Base-by-base conservation (phyloP, 140 eudicot species). In the Stevia rebaudiana region DNA sequence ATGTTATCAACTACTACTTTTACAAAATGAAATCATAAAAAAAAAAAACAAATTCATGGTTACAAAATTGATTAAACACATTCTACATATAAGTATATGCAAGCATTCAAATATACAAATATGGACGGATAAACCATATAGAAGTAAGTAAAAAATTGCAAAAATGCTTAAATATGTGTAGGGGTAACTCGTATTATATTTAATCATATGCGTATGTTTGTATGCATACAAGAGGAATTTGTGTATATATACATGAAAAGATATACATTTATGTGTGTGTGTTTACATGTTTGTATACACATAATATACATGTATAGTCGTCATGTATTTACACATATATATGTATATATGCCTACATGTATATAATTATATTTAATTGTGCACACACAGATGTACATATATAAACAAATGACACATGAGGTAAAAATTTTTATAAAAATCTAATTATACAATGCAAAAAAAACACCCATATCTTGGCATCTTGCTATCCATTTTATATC, bases 391-490 rank as follows among this genome's bases (percentile, higher is more conserved):
- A 0, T 47, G 25, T 19, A 15, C 22, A n/a, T 11, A 59, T 33
- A 24, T 49, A 47, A 15, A 41, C 21, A 54, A 37, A 54, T 54
- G 10, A 18, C 57, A 41, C 57, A 69, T 55, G 31, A 30, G 25
- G 30, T 30, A 69, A 12, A 50, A 24, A 5, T 18, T 42, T 15
- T 53, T 37, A 15, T 2, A 11, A 8, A 28, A 31, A 55, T 25
- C 11, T 43, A 41, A 31, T 13, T 52, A 47, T 54, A 63, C 9
- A 31, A 24, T n/a, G 43, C 12, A 23, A 31, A 65, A 31, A 73
- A 73, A 61, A 35, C 30, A 43, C 60, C 60, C 42, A 65, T 15
- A 50, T 64, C 43, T 9, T 21, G 46, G 3, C 11, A 50, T 64
- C 43, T 9, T 21, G 46, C 3, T 11, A 74, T 5, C 68, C 49